A percentile compares a stretch with the other conserved stretches of the same genome.
Evolutionary conservation across 192 early-diverging fungal genomes (phyloP).

Genomic region (Kappamyces sp.): DNA sequence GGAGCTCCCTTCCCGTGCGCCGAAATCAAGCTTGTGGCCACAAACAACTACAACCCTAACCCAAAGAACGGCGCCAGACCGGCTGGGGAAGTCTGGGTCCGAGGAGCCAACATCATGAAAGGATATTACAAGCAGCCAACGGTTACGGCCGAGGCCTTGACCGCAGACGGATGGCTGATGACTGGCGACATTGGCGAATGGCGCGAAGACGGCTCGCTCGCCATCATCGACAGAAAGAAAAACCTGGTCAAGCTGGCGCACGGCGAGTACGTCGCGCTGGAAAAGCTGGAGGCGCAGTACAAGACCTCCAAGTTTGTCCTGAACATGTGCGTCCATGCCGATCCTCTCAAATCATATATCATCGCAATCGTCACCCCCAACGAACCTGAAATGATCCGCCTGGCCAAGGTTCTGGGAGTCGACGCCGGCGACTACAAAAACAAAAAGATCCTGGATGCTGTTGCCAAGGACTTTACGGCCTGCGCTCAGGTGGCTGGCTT

Average conservation of each 20-base stretch:
- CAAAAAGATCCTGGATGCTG: constrained; percentile 21
- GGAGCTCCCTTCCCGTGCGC: constrained; percentile 60
- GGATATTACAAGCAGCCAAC: constrained; percentile 75
- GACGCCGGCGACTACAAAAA: not conserved
- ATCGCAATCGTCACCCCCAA: constrained; percentile 73
- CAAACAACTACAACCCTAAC: constrained; percentile 41
- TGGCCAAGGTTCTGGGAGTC: constrained; percentile 1
- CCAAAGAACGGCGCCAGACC: constrained; percentile 48
- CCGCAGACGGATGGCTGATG: constrained; percentile 77
- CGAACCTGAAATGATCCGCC: constrained; percentile 43
- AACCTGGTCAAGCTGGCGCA: constrained; percentile 86
- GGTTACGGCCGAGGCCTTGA: constrained; percentile 61
- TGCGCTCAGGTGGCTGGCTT: constrained; percentile 62
- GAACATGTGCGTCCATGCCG: constrained; percentile 60
- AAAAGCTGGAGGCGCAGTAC: constrained; percentile 90
- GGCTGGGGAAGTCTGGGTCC: constrained; percentile 81
- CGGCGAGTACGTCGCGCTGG: constrained; percentile 88
- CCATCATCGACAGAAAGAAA: constrained; percentile 76
- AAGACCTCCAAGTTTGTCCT: constrained; percentile 62
- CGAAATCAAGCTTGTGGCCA: constrained; percentile 70
- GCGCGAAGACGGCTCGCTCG: constrained; percentile 59
- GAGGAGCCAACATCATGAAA: constrained; percentile 69
- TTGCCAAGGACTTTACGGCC: constrained; percentile 50
- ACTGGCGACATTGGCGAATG: constrained; percentile 84
- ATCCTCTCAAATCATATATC: constrained; percentile 64